These are phyloP conservation scores for Wickerhamiella australiensis DNA, from an alignment of 805 yeast genomes.

Conservation along the genomic window DNA sequence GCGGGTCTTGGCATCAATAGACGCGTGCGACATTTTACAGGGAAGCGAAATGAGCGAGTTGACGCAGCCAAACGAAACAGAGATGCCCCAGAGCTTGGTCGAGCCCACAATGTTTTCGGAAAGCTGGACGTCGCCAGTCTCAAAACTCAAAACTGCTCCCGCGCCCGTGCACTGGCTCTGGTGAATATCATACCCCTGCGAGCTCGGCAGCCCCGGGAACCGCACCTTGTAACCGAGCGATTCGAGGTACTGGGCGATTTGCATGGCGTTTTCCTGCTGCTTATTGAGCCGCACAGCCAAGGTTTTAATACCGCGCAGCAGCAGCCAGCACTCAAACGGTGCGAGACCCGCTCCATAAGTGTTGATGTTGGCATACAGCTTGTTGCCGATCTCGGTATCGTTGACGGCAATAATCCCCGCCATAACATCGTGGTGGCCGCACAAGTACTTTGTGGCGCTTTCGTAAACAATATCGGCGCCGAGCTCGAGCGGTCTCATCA, in stretches of 20 bases:
- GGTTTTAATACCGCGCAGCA: conserved; percentile 80
- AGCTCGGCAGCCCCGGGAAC: conserved; percentile 72
- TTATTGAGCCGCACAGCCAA: conserved; percentile 74
- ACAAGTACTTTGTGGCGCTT: conserved; percentile 81
- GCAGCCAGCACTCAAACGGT: conserved; percentile 87
- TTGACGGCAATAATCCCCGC: conserved; percentile 81
- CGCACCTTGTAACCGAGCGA: conserved; percentile 61
- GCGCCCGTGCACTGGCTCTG: conserved; percentile 65
- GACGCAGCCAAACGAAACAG: conserved; percentile 91
- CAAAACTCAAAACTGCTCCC: conserved; percentile 82
- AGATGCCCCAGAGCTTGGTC: conserved; percentile 69
- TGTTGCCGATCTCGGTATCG: conserved; percentile 49
- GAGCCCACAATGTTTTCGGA: conserved; percentile 64
- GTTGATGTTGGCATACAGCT: conserved; percentile 65
- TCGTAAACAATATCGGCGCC: conserved; percentile 90
- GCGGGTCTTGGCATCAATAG: conserved; percentile 78
- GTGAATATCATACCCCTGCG: conserved; percentile 74
- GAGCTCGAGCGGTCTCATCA: conserved; percentile 71
- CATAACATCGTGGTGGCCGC: conserved; percentile 95
- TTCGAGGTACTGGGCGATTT: conserved; percentile 63
- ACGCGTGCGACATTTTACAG: conserved; percentile 94
- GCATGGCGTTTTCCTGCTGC: conserved; percentile 71
- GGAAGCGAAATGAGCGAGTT: conserved; percentile 89
- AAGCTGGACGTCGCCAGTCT: conserved; percentile 61
- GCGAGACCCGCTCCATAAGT: conserved; percentile 85